Evolutionary conservation across 176 grass and related monocot species (phyloP), one percentile per base, ranked within the genome.

Genomic region (Oryza rufipogon): DNA sequence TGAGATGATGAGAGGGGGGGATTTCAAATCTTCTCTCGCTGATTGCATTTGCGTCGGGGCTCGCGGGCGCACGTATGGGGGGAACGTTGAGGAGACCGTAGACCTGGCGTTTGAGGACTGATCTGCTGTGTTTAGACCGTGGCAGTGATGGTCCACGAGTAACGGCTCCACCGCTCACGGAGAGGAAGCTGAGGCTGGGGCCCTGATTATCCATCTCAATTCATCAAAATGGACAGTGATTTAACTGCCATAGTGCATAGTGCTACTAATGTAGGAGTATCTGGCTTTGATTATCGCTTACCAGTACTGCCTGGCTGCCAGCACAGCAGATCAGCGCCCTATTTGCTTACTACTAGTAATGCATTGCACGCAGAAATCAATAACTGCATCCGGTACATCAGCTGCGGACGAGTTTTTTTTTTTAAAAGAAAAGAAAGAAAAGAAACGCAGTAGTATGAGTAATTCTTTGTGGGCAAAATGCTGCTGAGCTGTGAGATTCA

Each of bases 11-110:
- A 32, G 28, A 26, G 26, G 58, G 8, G 45, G 64, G 30, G 78
- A 77, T 86, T 89, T 85, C 67, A 90, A 89, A 89, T 81, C 72
- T 56, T 23, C 13, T 17, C n/a, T 61, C 17, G 22, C 8, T 45
- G 39, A 70, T 82, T 30, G 45, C 69, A 16, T 85, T 82, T n/a
- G n/a, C n/a, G n/a, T n/a, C n/a, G n/a, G n/a, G n/a, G n/a, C n/a
- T n/a, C n/a, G n/a, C 48, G 68, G 16, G 38, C 64, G 80, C 82
- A 76, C 73, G 69, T 33, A 8, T 38, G n/a, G 66, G 36, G 0
- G 12, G 6, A 10, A 10, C 13, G 46, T 19, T 7, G 34, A 3
- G 7, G 39, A 41, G 36, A 38, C 36, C 36, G 58, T 74, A 70
- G 60, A 15, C 75, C 4, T 5, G 75, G 87, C n/a, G 68, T 49